Conservation (phyloP, 139 green algal genomes). For the Closterium sp. region DNA sequence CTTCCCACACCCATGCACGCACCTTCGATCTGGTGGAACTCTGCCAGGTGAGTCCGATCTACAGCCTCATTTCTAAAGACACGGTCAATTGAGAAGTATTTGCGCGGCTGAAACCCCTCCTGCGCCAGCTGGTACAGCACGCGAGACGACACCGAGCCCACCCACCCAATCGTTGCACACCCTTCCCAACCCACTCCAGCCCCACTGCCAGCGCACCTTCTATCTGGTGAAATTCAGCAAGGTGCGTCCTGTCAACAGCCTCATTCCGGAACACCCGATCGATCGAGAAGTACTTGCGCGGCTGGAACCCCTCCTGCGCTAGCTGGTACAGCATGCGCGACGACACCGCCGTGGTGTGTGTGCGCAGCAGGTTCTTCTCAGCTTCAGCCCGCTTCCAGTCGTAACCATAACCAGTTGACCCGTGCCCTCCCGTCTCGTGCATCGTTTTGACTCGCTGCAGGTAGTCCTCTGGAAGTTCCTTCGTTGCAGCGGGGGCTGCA, state of each 20-base stretch:
- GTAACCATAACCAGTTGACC: slow-evolving; percentile 88
- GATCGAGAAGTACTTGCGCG: slow-evolving; percentile 85
- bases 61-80: slow-evolving; percentile 98
- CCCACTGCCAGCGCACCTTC: slow-evolving; percentile 44
- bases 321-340: slow-evolving; percentile 93
- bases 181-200: slow-evolving; percentile 88
- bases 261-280: slow-evolving; percentile 99
- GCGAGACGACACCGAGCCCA: too few relatives aligned
- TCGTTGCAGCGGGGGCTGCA: slow-evolving; percentile 30
- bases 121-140: too few relatives aligned
- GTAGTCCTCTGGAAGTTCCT: slow-evolving; percentile 77
- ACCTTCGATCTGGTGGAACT: slow-evolving; percentile 93
- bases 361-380: slow-evolving; percentile 98
- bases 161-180: slow-evolving; percentile 42
- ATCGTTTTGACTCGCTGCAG: slow-evolving; percentile 74
- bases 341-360: slow-evolving; percentile 97
- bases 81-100: slow-evolving; percentile 94
- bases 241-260: slow-evolving; percentile 93
- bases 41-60: slow-evolving; percentile 94
- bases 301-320: slow-evolving; percentile 60
- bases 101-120: slow-evolving; percentile 63
- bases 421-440: slow-evolving; percentile 86
- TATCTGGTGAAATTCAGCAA: slow-evolving; percentile 98
- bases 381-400: slow-evolving; percentile 86
- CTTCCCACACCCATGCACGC: background rate